These are phyloP conservation scores for Phytophthora melonis DNA, from an alignment of 352 stramenopile species.

Conservation along the genomic window DNA sequence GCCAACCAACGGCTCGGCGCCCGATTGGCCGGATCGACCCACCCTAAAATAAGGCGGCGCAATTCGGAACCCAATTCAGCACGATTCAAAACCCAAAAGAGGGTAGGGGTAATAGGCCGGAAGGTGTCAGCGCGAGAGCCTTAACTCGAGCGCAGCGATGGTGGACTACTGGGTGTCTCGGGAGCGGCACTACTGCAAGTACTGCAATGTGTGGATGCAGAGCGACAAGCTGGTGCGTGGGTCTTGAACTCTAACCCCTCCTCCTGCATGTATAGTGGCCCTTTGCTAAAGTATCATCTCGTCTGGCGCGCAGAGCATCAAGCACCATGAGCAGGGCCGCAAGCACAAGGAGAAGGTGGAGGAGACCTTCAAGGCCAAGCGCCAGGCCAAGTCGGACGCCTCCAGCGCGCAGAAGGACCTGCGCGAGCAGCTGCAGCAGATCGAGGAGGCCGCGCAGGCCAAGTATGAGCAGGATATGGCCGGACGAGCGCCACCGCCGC, in stretches of 20 bases:
- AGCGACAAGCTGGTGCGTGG: conserved; percentile 70
- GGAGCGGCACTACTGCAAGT: conserved; percentile 88
- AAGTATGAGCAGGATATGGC: conserved; percentile 71
- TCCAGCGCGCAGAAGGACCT: conserved; percentile 63
- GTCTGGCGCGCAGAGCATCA: conserved; percentile 63
- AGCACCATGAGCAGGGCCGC: conserved; percentile 81
- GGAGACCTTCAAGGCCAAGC: conserved; percentile 74
- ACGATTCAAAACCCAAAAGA: conserved; percentile 5
- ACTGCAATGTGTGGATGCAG: conserved; percentile 91
- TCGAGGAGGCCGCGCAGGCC: conserved; percentile 72
- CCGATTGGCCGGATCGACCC: background rate
- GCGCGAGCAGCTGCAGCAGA: conserved; percentile 72
- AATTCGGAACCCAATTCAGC: conserved; percentile 1
- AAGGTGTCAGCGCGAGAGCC: background rate
- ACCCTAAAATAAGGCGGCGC: background rate
- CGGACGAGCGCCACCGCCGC: conserved; percentile 6
- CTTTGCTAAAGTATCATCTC: too few relatives aligned
- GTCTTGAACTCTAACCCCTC: background rate
- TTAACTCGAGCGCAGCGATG: conserved; percentile 38
- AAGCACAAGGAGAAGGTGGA: conserved; percentile 84
- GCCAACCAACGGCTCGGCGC: conserved; percentile 38
- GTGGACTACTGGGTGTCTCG: conserved; percentile 72
- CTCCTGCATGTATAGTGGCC: too few relatives aligned
- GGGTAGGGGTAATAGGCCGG: background rate
- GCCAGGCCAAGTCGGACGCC: conserved; percentile 74